Evolutionary conservation across 495 filamentous ascomycete species (phyloP).

Genomic region (Penicillium coffeae): DNA sequence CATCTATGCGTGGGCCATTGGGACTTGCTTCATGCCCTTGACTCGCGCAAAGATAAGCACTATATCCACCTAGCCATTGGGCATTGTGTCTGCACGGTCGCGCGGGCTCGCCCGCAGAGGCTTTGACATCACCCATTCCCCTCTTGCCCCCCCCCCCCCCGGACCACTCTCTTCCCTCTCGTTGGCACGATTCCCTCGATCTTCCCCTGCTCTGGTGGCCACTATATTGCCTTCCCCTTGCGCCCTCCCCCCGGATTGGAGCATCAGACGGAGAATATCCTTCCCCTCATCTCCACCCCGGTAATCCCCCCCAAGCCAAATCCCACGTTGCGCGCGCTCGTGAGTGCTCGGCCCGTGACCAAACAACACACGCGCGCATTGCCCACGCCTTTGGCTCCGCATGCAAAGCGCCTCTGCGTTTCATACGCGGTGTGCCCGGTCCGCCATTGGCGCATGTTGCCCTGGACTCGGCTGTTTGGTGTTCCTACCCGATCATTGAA

Average conservation of each 20-base stretch:
- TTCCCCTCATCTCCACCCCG: not conserved
- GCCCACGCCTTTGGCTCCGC: slow-evolving; percentile 5
- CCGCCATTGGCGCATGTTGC: slow-evolving; percentile 12
- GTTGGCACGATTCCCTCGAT: slow-evolving; percentile 27
- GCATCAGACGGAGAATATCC: not conserved
- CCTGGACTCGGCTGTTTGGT: slow-evolving; percentile 7
- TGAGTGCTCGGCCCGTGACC: slow-evolving; percentile 16
- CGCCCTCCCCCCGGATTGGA: slow-evolving; percentile 30
- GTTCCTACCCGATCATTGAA: slow-evolving; percentile 2
- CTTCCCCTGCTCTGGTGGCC: not conserved
- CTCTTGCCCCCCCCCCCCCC: not conserved
- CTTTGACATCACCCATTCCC: slow-evolving; percentile 1
- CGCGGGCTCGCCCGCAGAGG: not conserved
- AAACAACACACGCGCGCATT: slow-evolving; percentile 21
- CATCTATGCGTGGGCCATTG: no score
- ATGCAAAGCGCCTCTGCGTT: slow-evolving; percentile 18
- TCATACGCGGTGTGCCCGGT: slow-evolving; percentile 1
- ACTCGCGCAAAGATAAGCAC: not conserved
- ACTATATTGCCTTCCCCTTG: slow-evolving; percentile 8
- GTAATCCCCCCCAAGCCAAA: slow-evolving; percentile 14
- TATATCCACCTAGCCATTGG: no score
- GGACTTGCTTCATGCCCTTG: no score
- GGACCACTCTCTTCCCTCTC: slow-evolving; percentile 8
- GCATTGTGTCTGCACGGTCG: not conserved
- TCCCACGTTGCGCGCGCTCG: slow-evolving; percentile 28